phyloP scores from a whole-genome alignment of 2,329 filamentous ascomycete genomes.

The Colletotrichum zoysiae region DNA sequence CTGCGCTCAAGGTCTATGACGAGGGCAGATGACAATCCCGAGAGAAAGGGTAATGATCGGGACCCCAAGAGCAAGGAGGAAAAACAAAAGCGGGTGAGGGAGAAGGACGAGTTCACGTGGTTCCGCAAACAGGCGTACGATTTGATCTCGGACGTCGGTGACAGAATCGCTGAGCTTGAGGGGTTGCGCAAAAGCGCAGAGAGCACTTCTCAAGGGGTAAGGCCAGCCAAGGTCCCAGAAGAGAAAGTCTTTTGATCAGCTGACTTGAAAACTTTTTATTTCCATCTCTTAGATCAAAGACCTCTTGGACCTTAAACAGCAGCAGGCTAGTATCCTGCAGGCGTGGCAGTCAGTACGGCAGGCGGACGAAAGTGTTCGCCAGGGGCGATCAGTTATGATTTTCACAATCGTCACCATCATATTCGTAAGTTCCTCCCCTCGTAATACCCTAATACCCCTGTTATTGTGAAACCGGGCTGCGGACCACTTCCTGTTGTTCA shows the following conservation, averaged over 20 bases:
- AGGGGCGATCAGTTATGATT: conserved; percentile 59
- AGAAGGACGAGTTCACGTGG: conserved; percentile 43
- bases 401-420: conserved; percentile 62
- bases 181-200: conserved; percentile 50
- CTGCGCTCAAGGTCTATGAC: neutral
- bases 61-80: conserved; percentile 8
- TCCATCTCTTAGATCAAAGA: conserved; percentile 51
- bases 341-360: conserved; percentile 56
- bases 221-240: conserved; percentile 6
- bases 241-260: conserved; percentile 25
- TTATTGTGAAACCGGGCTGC: neutral
- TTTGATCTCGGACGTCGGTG: conserved; percentile 44
- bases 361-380: conserved; percentile 54
- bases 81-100: neutral
- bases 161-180: conserved; percentile 52
- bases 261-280: neutral
- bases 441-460: rapidly evolving
- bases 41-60: neutral
- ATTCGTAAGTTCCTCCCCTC: conserved; percentile 51
- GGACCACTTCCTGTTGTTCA: neutral
- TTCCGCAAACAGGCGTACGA: conserved; percentile 46
- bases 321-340: conserved; percentile 60
- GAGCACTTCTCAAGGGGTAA: conserved; percentile 51
- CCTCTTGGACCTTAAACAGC: conserved; percentile 58
- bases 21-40: neutral